Evolutionary conservation across 371 early-diverging fungal genomes (phyloP), one percentile per base, ranked within the genome.

Genomic region (Lichtheimia hyalospora): DNA sequence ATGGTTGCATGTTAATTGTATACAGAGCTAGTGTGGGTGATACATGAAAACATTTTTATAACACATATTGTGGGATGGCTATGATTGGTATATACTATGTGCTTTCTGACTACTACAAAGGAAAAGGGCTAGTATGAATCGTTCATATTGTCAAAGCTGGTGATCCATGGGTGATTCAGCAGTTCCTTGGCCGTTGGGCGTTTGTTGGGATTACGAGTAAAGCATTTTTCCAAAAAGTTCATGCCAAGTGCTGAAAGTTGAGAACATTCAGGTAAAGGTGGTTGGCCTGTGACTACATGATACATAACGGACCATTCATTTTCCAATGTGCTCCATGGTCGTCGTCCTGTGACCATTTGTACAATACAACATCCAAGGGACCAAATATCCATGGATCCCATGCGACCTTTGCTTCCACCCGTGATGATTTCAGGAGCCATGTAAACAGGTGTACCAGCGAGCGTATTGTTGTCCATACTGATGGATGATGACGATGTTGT

Each of bases 391-490:
- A 91, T 90, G 13, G 92, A 86, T 12, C 94, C 94, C 54, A 83
- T 86, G n/a, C 85, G 73, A 6, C 89, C 89, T 52, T 80, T 79
- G 28, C 84, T 84, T n/a, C 86, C 84, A 12, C 88, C 92, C n/a
- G 87, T 86, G 57, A 96, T 92, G 13, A 95, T 90, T 72, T 96
- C 97, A 4, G 98, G 98, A 0, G 96, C 84, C 93, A 98, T 96
- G 69, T 97, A 98, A 88, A 94, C 93, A 1, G 99, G 97, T 13
- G 99, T 99, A 15, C 99, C 98, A 2, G 92, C 87, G 60, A 93
- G 67, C 34, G 89, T 89, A 46, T 83, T 82, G 21, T 80, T 84
- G 52, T 75, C 74, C 68, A 83, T 70, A 46, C 79, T 79, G 50
- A 80, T 73, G 20, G 21, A 48, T n/a, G 21, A 51, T 7, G 15